A percentile compares a stretch with the other conserved stretches of the same genome.
phyloP scores from a whole-genome alignment of 768 basidiomycete species.

The Kwoniella sp. region DNA sequence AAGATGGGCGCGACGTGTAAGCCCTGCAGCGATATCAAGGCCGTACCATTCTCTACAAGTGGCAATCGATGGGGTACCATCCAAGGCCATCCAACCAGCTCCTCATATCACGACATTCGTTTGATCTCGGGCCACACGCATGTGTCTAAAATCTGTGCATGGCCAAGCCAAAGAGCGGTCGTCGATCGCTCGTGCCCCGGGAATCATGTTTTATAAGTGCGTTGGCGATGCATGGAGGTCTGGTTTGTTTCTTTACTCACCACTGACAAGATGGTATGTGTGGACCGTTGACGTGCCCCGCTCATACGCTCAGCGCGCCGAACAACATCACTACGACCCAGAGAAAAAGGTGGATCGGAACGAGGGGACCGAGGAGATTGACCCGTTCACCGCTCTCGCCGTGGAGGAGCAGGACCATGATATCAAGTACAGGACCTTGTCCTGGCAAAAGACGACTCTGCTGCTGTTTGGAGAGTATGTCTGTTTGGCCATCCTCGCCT shows the following conservation, averaged over 20 bases:
- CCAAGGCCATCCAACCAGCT: too few relatives aligned
- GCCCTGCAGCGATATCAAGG: too few relatives aligned
- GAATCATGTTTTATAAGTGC: too few relatives aligned
- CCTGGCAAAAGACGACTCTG: constrained; percentile 40
- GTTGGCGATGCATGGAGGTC: too few relatives aligned
- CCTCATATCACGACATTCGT: too few relatives aligned
- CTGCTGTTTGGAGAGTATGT: constrained; percentile 44
- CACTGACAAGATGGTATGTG: not conserved
- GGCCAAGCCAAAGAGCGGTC: not conserved
- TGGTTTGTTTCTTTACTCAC: too few relatives aligned
- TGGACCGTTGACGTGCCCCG: not conserved
- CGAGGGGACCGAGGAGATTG: constrained; percentile 18
- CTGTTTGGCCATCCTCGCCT: constrained; percentile 40
- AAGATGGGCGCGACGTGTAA: too few relatives aligned
- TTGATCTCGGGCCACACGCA: too few relatives aligned
- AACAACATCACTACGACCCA: not conserved
- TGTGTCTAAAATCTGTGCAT: too few relatives aligned
- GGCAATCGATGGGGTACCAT: too few relatives aligned
- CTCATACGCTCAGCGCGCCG: constrained; percentile 6
- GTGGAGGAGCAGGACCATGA: constrained; percentile 35
- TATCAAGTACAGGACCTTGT: constrained; percentile 37
- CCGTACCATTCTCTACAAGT: too few relatives aligned
- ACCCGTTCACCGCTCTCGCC: constrained; percentile 30
- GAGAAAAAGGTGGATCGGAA: not conserved
- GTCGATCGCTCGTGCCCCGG: too few relatives aligned